Conservation (phyloP, 78 protist genomes). For the Dictyostelium citrinum region DNA sequence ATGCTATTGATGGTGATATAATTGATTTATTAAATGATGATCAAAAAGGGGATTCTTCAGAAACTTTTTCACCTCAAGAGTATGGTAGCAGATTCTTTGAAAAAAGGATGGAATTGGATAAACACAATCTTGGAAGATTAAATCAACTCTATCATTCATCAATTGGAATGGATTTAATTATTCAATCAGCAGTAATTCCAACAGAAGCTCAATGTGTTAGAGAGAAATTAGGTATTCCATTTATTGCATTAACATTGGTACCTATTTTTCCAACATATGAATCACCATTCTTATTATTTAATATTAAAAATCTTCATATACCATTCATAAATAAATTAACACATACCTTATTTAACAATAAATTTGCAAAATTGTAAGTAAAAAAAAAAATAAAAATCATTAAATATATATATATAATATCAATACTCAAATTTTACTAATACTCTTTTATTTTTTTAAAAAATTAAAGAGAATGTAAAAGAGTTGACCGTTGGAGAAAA, state of each 20-base stretch:
- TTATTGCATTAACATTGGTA: background rate
- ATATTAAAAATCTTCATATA: background rate
- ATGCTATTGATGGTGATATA: background rate
- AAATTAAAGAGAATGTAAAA: background rate
- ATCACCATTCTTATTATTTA: background rate
- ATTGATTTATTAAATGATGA: background rate
- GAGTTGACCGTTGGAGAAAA: background rate
- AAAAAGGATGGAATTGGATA: background rate
- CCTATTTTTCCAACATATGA: background rate
- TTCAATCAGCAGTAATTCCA: background rate
- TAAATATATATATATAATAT: too few relatives aligned
- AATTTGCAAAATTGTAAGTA: conserved; percentile 8
- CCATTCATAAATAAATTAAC: background rate
- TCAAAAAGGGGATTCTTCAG: background rate
- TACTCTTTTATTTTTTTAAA: too few relatives aligned
- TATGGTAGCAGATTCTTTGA: background rate
- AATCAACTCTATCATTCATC: background rate
- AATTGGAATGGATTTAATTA: conserved; percentile 8
- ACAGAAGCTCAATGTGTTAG: background rate
- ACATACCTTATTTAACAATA: background rate
- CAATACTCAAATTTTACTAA: too few relatives aligned
- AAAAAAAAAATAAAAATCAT: too few relatives aligned
- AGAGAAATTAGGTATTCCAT: conserved; percentile 20
- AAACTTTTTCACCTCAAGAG: background rate
- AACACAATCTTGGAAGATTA: background rate